A percentile compares a stretch with the other conserved stretches of the same genome.
Evolutionary conservation across 371 early-diverging fungal species (phyloP).

Genomic region (Mortierella sp.): DNA sequence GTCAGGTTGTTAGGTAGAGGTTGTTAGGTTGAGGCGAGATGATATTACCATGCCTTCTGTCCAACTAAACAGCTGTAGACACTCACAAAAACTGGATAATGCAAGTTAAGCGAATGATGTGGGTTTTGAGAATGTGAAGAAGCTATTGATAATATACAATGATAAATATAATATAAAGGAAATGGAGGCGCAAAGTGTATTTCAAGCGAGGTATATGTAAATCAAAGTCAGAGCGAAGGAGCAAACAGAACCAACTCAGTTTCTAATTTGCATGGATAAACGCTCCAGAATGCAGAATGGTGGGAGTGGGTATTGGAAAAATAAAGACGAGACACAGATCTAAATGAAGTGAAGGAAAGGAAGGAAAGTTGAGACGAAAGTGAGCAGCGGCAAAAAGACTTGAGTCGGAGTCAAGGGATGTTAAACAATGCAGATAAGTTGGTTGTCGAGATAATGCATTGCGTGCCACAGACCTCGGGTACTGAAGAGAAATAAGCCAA

Average conservation of each 20-base stretch:
- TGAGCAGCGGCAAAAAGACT: conserved; percentile 1
- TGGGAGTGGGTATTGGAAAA: not conserved
- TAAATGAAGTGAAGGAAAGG: conserved; percentile 1
- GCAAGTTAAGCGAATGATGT: not conserved
- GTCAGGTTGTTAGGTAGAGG: not conserved
- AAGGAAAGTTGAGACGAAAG: conserved; percentile 1
- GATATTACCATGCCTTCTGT: not conserved
- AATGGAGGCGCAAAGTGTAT: not conserved
- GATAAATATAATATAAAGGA: not conserved
- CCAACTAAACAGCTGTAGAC: not conserved
- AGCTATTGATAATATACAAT: too few relatives aligned
- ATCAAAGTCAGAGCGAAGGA: not conserved
- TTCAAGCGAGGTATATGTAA: too few relatives aligned
- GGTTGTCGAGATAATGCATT: conserved; percentile 2
- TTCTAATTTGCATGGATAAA: not conserved
- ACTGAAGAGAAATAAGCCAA: conserved; percentile 18
- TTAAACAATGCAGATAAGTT: not conserved
- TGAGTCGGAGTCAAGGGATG: not conserved
- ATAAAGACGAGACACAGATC: not conserved
- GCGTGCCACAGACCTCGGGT: not conserved
- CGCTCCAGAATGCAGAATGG: not conserved
- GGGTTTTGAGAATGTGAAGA: too few relatives aligned
- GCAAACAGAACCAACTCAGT: not conserved
- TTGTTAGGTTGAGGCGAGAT: not conserved
- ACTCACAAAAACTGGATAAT: not conserved